These are phyloP conservation scores for Pyricularia grisea DNA, from an alignment of 2,329 filamentous ascomycete genomes.

Conservation along the genomic window DNA sequence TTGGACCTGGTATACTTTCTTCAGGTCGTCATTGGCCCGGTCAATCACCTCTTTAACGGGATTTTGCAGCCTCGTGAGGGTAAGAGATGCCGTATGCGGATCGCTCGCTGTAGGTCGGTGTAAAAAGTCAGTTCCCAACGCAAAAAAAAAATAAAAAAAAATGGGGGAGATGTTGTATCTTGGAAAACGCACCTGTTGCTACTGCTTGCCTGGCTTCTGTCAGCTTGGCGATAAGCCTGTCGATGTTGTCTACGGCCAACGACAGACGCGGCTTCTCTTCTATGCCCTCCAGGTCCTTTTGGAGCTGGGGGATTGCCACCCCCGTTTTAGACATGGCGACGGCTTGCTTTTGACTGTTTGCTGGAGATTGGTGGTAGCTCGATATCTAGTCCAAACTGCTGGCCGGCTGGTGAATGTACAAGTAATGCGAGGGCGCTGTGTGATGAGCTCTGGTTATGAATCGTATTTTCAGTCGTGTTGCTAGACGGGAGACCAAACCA, in stretches of 20 bases:
- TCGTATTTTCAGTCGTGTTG: not conserved
- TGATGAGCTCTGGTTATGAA: not conserved
- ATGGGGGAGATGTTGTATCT: not conserved
- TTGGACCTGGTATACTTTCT: conserved; percentile 72
- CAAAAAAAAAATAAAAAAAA: too few relatives aligned
- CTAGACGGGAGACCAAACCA: not conserved
- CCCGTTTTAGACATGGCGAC: not conserved
- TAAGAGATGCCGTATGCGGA: conserved; percentile 60
- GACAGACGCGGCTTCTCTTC: conserved; percentile 59
- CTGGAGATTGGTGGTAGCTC: not conserved
- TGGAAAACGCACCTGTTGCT: conserved; percentile 45
- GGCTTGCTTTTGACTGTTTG: not conserved
- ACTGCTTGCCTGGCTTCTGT: conserved; percentile 65
- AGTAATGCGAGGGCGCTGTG: not conserved
- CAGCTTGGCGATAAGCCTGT: conserved; percentile 72
- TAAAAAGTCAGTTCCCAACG: conserved; percentile 5
- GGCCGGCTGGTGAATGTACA: not conserved
- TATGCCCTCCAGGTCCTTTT: conserved; percentile 67
- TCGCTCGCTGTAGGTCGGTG: conserved; percentile 35
- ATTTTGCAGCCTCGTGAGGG: conserved; percentile 76
- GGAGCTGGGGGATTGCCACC: conserved; percentile 39
- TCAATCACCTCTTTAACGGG: conserved; percentile 77
- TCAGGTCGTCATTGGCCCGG: conserved; percentile 68
- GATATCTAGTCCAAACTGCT: not conserved
- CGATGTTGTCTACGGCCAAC: conserved; percentile 68